Percentiles rank a stretch among this genome's conserved stretches.
These are phyloP conservation scores for Podospora sp. DNA, from an alignment of 495 filamentous ascomycete species.

Conservation along the genomic window DNA sequence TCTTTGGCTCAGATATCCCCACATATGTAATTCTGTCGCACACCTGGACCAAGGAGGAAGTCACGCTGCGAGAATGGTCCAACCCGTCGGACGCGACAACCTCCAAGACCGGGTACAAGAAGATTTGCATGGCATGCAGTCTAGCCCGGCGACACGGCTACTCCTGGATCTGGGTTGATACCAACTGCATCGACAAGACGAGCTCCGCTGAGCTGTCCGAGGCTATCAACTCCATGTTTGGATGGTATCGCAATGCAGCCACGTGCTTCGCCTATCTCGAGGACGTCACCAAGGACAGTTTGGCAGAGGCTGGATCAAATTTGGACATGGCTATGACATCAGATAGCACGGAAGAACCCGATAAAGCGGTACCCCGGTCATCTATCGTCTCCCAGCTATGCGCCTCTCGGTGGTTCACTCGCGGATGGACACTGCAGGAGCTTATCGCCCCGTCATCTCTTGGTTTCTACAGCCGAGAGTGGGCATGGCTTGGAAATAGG, in stretches of 20 bases:
- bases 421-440: slow-evolving; percentile 48
- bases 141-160: background rate
- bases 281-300: background rate
- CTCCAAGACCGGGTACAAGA: background rate
- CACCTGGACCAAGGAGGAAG: slow-evolving; percentile 1
- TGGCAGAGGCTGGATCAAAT: background rate
- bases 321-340: no score
- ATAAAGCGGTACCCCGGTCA: no score
- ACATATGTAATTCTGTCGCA: slow-evolving; percentile 1
- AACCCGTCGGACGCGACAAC: background rate
- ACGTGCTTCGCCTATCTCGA: background rate
- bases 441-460: slow-evolving; percentile 31
- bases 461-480: slow-evolving; percentile 28
- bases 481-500: slow-evolving; percentile 30
- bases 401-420: slow-evolving; percentile 38
- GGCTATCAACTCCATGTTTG: background rate
- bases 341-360: background rate
- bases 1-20: background rate
- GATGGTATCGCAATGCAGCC: background rate
- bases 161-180: slow-evolving; percentile 11
- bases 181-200: background rate
- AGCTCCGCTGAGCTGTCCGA: background rate
- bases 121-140: background rate
- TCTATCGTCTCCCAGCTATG: slow-evolving; percentile 5
- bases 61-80: background rate